A percentile compares a stretch with the other conserved stretches of the same genome.
These are phyloP conservation scores for Pseudoscleropodium purum DNA, from an alignment of 225 moss, liverwort and hornwort genomes.

Conservation along the genomic window DNA sequence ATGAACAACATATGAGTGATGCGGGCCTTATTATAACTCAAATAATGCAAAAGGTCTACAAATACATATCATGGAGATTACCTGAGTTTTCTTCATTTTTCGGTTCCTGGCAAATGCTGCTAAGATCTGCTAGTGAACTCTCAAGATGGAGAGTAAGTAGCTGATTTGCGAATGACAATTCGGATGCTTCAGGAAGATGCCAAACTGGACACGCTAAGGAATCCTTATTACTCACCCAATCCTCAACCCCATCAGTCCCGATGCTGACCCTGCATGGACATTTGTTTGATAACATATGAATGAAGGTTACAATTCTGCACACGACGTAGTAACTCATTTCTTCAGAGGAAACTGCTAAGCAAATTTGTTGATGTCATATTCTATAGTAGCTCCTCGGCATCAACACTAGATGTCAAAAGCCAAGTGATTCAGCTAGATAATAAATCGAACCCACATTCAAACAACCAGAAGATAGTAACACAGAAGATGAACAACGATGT, in stretches of 20 bases:
- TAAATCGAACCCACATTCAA: background rate
- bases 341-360: background rate
- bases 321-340: background rate
- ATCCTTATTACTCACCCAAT: constrained; percentile 76
- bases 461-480: background rate
- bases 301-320: background rate
- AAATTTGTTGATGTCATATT: background rate
- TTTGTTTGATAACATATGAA: background rate
- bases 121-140: constrained; percentile 65
- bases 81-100: constrained; percentile 36
- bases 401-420: background rate
- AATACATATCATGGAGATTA: background rate
- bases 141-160: constrained; percentile 78
- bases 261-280: constrained; percentile 49
- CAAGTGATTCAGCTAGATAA: background rate
- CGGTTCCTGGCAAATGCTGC: constrained; percentile 44
- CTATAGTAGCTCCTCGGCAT: background rate
- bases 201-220: constrained; percentile 33
- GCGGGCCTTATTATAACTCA: background rate
- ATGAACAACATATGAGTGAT: constrained; percentile 1
- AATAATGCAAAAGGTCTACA: background rate
- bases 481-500: background rate
- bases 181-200: constrained; percentile 68
- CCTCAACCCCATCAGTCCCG: constrained; percentile 72
- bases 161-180: constrained; percentile 69